Evolutionary conservation across 495 filamentous ascomycete species (phyloP).

Genomic region (Bombardia bombarda): DNA sequence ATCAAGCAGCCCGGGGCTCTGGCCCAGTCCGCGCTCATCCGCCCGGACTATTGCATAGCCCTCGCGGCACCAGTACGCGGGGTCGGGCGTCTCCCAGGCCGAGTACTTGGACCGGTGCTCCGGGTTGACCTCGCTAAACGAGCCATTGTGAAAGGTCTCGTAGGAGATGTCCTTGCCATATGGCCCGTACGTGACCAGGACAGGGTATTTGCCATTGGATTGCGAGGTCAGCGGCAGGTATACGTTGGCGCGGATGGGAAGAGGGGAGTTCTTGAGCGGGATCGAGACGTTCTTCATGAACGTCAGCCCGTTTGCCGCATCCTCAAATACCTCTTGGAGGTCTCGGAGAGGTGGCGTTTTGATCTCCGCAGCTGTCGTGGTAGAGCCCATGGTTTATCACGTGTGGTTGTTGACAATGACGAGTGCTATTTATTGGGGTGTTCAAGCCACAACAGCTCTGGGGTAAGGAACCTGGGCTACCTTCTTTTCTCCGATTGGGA

Average conservation of each 20-base stretch:
- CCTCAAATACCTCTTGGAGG: conserved; percentile 8
- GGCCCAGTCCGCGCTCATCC: conserved; percentile 52
- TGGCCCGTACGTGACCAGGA: conserved; percentile 50
- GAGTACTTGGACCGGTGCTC: conserved; percentile 44
- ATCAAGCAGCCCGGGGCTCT: conserved; percentile 50
- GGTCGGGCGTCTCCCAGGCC: conserved; percentile 58
- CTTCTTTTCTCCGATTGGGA: too few species aligned
- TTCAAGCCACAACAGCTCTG: too few species aligned
- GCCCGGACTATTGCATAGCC: conserved; percentile 54
- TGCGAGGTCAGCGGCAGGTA: conserved; percentile 17
- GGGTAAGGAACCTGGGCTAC: too few species aligned
- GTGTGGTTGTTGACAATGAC: not conserved
- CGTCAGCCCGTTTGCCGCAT: conserved; percentile 7
- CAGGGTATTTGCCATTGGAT: conserved; percentile 22
- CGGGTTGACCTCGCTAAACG: conserved; percentile 40
- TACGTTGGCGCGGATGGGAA: conserved; percentile 24
- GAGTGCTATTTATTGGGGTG: not conserved
- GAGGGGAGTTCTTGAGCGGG: conserved; percentile 13
- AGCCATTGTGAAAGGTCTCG: conserved; percentile 32
- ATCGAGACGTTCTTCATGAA: conserved; percentile 23
- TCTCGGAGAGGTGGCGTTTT: conserved; percentile 16
- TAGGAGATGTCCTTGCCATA: conserved; percentile 60
- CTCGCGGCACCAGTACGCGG: conserved; percentile 52
- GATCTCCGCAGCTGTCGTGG: conserved; percentile 1
- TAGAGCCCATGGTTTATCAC: not conserved